Conservation (phyloP, 768 basidiomycete genomes). For the Sporobolomyces roseus region DNA sequence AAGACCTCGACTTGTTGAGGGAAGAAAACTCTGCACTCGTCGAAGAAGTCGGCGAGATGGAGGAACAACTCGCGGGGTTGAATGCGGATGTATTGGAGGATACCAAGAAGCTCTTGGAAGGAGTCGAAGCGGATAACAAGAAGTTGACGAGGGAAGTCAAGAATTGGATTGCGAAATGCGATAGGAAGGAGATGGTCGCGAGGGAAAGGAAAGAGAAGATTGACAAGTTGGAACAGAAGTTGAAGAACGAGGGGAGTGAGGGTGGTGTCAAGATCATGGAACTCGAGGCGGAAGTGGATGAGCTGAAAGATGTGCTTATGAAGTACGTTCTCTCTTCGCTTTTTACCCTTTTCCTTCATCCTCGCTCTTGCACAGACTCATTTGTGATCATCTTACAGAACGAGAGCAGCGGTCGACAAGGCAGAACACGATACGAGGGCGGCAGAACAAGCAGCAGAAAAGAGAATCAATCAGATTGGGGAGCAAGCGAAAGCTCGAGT, state of each 20-base stretch:
- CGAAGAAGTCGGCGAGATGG: not conserved
- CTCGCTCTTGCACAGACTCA: not conserved
- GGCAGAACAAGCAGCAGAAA: too few species aligned
- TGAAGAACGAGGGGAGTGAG: not conserved
- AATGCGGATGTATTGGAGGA: not conserved
- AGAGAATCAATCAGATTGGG: too few species aligned
- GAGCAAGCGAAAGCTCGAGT: not conserved
- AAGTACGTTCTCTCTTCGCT: not conserved
- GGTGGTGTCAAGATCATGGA: not conserved
- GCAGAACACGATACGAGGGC: not conserved
- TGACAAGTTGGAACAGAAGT: not conserved
- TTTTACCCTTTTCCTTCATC: not conserved
- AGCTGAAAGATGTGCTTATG: not conserved
- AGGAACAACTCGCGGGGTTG: not conserved
- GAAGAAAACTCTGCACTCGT: too few species aligned
- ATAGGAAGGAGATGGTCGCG: not conserved
- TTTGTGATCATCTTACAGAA: not conserved
- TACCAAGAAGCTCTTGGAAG: not conserved
- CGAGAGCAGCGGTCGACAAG: not conserved
- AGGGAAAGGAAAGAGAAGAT: not conserved
- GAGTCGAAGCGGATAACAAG: not conserved
- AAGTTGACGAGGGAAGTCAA: not conserved
- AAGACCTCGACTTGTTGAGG: not conserved
- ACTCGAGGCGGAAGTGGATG: not conserved
- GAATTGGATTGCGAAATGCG: not conserved